Evolutionary conservation across 257 asterid species (phyloP).

Genomic region (Fraxinus excelsior): DNA sequence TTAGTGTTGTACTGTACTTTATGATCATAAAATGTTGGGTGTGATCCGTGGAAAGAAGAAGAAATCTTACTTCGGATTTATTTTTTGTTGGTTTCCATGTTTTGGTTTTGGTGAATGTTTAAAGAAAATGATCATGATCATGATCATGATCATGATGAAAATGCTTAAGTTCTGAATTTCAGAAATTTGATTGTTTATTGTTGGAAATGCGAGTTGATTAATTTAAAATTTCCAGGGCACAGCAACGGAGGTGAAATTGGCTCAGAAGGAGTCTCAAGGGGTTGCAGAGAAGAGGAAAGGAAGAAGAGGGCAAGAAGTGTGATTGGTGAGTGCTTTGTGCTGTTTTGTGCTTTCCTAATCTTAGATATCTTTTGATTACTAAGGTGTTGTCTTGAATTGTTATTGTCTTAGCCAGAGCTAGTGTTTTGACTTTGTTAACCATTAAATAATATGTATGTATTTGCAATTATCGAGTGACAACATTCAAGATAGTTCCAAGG

Average conservation of each 20-base stretch:
- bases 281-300: conserved; percentile 94
- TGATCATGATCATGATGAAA: too few species aligned
- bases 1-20: not conserved
- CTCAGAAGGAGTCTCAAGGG: conserved; percentile 93
- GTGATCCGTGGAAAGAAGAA: not conserved
- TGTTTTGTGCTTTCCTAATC: conserved; percentile 84
- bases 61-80: not conserved
- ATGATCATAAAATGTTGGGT: not conserved
- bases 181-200: not conserved
- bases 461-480: conserved; percentile 78
- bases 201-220: conserved; percentile 19
- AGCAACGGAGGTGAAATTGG: conserved; percentile 88
- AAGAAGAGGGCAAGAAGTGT: conserved; percentile 95
- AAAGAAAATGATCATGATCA: not conserved
- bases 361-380: conserved; percentile 37
- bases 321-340: conserved; percentile 89
- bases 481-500: conserved; percentile 86
- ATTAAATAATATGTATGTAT: conserved; percentile 6
- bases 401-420: not conserved
- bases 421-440: conserved; percentile 7
- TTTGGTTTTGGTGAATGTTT: not conserved
- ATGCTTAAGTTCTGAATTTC: not conserved
- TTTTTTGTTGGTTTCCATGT: not conserved
- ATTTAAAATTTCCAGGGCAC: conserved; percentile 66
- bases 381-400: not conserved